Conservation (phyloP, 768 basidiomycete genomes). For the Mycena albidolilacea region DNA sequence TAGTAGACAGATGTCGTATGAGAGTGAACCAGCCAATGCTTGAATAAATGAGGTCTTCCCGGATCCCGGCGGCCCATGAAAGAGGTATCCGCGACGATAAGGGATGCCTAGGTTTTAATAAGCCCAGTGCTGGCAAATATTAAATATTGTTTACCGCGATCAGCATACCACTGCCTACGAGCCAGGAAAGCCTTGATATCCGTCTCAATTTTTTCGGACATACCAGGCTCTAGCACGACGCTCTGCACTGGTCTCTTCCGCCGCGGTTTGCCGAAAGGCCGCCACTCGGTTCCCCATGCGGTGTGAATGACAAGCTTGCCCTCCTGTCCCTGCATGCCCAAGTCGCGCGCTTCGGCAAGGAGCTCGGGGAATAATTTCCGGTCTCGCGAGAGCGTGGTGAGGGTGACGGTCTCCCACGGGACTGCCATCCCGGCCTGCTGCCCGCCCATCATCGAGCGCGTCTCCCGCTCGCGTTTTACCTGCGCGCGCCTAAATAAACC, state of each 20-base stretch:
- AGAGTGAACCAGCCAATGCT: slow-evolving; percentile 91
- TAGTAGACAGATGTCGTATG: slow-evolving; percentile 95
- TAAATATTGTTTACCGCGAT: slow-evolving; percentile 79
- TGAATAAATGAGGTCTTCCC: slow-evolving; percentile 99
- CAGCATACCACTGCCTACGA: slow-evolving; percentile 94
- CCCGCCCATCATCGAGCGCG: slow-evolving; percentile 93
- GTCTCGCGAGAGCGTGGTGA: slow-evolving; percentile 93
- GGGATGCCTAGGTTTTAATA: slow-evolving; percentile 81
- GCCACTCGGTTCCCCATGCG: slow-evolving; percentile 97
- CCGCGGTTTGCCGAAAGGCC: slow-evolving; percentile 93
- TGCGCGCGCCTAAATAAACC: slow-evolving; percentile 49
- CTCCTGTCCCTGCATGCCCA: slow-evolving; percentile 89
- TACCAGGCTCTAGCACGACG: slow-evolving; percentile 87
- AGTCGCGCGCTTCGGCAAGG: slow-evolving; percentile 89
- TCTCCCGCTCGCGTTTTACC: slow-evolving; percentile 96
- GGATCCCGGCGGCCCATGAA: slow-evolving; percentile 97
- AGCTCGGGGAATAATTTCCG: slow-evolving; percentile 84
- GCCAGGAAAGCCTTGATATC: slow-evolving; percentile 89
- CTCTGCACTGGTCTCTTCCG: slow-evolving; percentile 89
- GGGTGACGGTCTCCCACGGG: slow-evolving; percentile 97
- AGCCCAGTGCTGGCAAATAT: slow-evolving; percentile 11
- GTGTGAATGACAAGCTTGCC: slow-evolving; percentile 97
- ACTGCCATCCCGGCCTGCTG: slow-evolving; percentile 48
- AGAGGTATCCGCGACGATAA: slow-evolving; percentile 94
- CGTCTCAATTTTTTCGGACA: slow-evolving; percentile 86